Base-by-base conservation (phyloP, 139 green algal species). In the Chlorella sp. region DNA sequence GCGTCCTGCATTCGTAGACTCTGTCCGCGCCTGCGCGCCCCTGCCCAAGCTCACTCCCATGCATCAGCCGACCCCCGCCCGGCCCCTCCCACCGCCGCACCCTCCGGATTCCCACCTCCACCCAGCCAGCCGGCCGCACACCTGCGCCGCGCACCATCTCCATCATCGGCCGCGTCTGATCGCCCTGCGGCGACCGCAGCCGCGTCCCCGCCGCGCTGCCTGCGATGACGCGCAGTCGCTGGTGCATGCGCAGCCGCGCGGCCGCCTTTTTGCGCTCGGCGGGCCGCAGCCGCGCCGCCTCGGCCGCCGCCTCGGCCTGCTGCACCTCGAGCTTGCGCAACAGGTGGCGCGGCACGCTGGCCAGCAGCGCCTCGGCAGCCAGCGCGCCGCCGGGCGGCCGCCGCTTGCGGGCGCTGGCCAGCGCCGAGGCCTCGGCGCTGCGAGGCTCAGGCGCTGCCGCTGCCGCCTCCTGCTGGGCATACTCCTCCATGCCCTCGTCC, bases 111-210 rank as follows among this genome's bases (percentile, higher is more conserved):
- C n/a, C n/a, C n/a, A n/a, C n/a, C n/a, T n/a, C n/a, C n/a, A n/a
- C n/a, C n/a, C n/a, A n/a, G n/a, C n/a, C n/a, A n/a, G n/a, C n/a
- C n/a, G n/a, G n/a, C n/a, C n/a, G n/a, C n/a, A n/a, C n/a, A n/a
- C n/a, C n/a, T n/a, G n/a, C n/a, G n/a, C n/a, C n/a, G n/a, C n/a
- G n/a, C n/a, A n/a, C n/a, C n/a, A n/a, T n/a, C n/a, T n/a, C n/a
- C 90, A 94, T 94, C 91, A 96, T 95, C 3, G 89, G 88, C 12
- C 92, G 77, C 31, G 91, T 94, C 60, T 86, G 85, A 33, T 65
- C 55, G 1, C 85, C 85, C 66, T 83, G 60, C 48, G 80, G 48
- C 45, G 72, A 78, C 48, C 35, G 35, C 48, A 66, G 25, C 38
- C 73, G 50, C 71, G 60, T 27, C 21, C 73, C 66, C 23, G 87